A percentile compares a stretch with the other conserved stretches of the same genome.
phyloP scores from a whole-genome alignment of 495 filamentous ascomycete species.

The Ascodesmis nigricans region DNA sequence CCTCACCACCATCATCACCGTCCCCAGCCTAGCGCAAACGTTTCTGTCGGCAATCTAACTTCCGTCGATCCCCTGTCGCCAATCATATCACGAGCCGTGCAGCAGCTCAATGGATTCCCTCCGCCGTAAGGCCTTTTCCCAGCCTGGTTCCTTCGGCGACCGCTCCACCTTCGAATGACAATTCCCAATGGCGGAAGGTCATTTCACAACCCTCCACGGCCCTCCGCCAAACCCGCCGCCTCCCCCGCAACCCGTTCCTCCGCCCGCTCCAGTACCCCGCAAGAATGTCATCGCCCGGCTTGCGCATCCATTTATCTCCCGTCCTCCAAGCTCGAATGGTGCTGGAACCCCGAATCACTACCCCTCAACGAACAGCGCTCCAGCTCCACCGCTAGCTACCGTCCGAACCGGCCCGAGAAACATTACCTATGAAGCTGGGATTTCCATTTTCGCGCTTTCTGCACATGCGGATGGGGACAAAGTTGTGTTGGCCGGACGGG shows the following conservation, averaged over 20 bases:
- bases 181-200: slow-evolving; percentile 5
- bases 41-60: too few species aligned
- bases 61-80: too few species aligned
- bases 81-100: too few species aligned
- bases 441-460: slow-evolving; percentile 14
- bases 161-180: slow-evolving; percentile 7
- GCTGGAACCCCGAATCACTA: not conserved
- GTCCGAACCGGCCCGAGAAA: not conserved
- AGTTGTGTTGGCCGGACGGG: slow-evolving; percentile 15
- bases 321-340: not conserved
- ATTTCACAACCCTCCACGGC: slow-evolving; percentile 2
- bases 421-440: not conserved
- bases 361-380: not conserved
- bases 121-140: slow-evolving; percentile 6
- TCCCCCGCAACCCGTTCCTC: not conserved
- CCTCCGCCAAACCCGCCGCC: not conserved
- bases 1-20: too few species aligned
- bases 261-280: not conserved
- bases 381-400: not conserved
- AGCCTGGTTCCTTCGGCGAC: too few species aligned
- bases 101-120: too few species aligned
- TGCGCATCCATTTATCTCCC: slow-evolving; percentile 18
- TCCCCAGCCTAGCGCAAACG: too few species aligned
- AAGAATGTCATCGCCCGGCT: slow-evolving; percentile 17
- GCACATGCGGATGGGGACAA: slow-evolving; percentile 15